These are phyloP conservation scores for Grosmannia clavigera DNA, from an alignment of 2,329 filamentous ascomycete species.

Conservation along the genomic window DNA sequence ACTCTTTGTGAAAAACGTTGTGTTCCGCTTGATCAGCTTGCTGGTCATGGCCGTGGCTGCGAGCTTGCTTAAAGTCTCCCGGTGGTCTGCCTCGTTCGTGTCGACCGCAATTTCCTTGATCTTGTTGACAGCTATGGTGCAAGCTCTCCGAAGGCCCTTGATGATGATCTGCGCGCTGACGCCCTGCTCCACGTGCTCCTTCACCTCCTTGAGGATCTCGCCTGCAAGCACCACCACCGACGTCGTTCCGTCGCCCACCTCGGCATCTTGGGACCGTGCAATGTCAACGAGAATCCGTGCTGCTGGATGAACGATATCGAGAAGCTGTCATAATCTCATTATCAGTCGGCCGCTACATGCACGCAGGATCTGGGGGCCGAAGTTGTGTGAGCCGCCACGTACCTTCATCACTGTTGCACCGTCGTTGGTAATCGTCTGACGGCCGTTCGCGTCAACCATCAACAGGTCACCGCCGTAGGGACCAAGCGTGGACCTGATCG, in stretches of 20 bases:
- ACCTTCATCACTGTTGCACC: slow-evolving; percentile 99
- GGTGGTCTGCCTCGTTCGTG: slow-evolving; percentile 69
- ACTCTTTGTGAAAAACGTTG: slow-evolving; percentile 96
- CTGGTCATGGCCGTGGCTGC: slow-evolving; percentile 97
- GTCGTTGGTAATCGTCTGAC: slow-evolving; percentile 97
- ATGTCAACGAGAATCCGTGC: slow-evolving; percentile 97
- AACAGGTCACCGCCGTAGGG: slow-evolving; percentile 95
- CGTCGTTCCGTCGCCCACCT: slow-evolving; percentile 96
- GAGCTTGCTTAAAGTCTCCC: slow-evolving; percentile 79
- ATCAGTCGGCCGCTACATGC: background rate
- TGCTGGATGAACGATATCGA: slow-evolving; percentile 96
- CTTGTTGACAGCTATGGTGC: slow-evolving; percentile 90
- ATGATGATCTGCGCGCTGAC: slow-evolving; percentile 96
- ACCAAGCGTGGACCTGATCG: slow-evolving; percentile 89
- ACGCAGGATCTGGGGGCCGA: background rate
- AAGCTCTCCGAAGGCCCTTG: slow-evolving; percentile 84
- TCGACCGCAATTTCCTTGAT: slow-evolving; percentile 93
- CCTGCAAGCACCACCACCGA: slow-evolving; percentile 96
- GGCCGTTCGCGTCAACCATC: slow-evolving; percentile 90
- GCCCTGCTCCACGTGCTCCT: slow-evolving; percentile 90
- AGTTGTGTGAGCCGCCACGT: slow-evolving; percentile 13
- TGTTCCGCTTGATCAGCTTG: slow-evolving; percentile 97
- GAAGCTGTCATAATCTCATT: slow-evolving; percentile 44
- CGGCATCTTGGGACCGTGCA: slow-evolving; percentile 94
- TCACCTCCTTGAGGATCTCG: slow-evolving; percentile 93